Percentiles rank a stretch among this genome's conserved stretches.
These are phyloP conservation scores for Colletotrichum simmondsii DNA, from an alignment of 2,329 filamentous ascomycete genomes.

Conservation along the genomic window DNA sequence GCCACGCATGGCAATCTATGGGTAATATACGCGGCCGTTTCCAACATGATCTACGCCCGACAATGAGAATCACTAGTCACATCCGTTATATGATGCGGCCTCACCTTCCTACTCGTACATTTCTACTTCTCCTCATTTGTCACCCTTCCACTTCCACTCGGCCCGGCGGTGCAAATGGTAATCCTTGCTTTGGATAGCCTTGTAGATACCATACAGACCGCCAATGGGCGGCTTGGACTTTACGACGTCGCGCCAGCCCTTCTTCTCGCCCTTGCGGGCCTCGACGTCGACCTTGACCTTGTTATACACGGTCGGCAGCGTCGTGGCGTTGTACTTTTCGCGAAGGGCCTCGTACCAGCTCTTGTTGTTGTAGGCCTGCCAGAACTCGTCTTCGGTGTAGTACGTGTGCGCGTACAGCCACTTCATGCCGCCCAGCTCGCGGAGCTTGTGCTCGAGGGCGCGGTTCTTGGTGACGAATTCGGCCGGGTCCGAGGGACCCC, in stretches of 20 bases:
- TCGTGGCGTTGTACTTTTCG: slow-evolving; percentile 69
- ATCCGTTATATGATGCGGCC: not conserved
- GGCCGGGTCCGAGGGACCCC: slow-evolving; percentile 66
- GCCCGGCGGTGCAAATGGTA: slow-evolving; percentile 64
- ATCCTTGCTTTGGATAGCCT: slow-evolving; percentile 67
- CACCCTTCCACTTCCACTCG: slow-evolving; percentile 62
- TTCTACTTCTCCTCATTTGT: slow-evolving; percentile 15
- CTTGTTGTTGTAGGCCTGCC: slow-evolving; percentile 68
- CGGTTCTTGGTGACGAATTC: slow-evolving; percentile 78
- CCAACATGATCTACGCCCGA: not conserved
- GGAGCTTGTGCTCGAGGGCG: slow-evolving; percentile 75
- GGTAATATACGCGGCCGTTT: not conserved
- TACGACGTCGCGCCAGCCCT: slow-evolving; percentile 51
- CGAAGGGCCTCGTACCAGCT: slow-evolving; percentile 72
- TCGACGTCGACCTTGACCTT: slow-evolving; percentile 72
- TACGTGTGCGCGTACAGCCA: slow-evolving; percentile 91
- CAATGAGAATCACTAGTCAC: not conserved
- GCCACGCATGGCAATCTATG: not conserved
- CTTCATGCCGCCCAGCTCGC: slow-evolving; percentile 79
- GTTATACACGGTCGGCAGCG: slow-evolving; percentile 75
- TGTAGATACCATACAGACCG: slow-evolving; percentile 69
- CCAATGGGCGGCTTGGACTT: slow-evolving; percentile 66
- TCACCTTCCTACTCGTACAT: not conserved
- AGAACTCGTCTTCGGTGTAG: slow-evolving; percentile 79
- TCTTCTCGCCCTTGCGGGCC: slow-evolving; percentile 51